Base-by-base conservation (phyloP, 768 basidiomycete genomes). In the Fibroporia radiculosa region DNA sequence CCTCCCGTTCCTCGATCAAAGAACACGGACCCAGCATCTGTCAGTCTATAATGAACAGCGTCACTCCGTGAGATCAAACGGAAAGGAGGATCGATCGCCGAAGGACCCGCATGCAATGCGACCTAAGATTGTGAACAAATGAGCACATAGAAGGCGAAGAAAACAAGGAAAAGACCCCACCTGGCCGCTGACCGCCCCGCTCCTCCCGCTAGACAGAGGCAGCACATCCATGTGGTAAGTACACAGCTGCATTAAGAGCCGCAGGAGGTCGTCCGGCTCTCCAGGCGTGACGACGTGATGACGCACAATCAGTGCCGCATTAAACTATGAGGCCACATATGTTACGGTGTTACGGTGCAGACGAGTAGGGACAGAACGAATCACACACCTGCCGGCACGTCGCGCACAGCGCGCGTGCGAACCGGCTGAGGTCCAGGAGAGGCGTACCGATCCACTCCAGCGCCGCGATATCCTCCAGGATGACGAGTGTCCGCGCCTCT, bases 171-270 rank as follows among this genome's bases (percentile, higher is more conserved):
- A 24, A 11, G 37, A 3, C 24, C 69, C 16, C 40, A 84, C 87
- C 71, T 88, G 82, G 16, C 87, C 88, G 47, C 78, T 85, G 23
- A 91, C 82, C 18, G 78, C 70, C 2, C 85, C 86, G 49, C 88
- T 90, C 20, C 79, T 68, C 4, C 87, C 87, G 49, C 82, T 88
- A 1, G 79, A 68, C 6, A 91, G 66, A 0, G 86, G 77, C 31
- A 72, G 68, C 2, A 89, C 80, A 47, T 89, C 86, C 3, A 89
- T 53, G 52, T 87, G 84, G 50, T 82, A 81, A 2, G 78, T 68
- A 50, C 75, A 80, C 2, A 83, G 58, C 42, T 85, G 81, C 16
- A 80, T 62, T 18, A 89, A 63, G 24, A 69, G 64, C 25, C 72
- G 71, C 41, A 84, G 73, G 1, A 85, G 59, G 27, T 78, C 71